Evolutionary conservation across 202 grass and related monocot species (phyloP).

Genomic region (Zoysia matrella): DNA sequence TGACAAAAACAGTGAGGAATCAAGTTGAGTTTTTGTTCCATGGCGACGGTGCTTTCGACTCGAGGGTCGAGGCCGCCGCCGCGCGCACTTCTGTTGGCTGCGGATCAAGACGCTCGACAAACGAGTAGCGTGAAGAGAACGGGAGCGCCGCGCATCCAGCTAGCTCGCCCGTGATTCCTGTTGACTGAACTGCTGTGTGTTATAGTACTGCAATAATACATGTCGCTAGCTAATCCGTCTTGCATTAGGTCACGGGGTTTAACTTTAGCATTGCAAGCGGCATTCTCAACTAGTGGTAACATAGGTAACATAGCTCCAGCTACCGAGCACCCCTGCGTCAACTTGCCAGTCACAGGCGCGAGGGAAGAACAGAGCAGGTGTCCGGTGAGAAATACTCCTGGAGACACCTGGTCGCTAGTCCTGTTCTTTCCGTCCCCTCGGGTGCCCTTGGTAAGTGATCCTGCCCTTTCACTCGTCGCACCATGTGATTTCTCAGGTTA

Average conservation of each 20-base stretch:
- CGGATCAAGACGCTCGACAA: no score
- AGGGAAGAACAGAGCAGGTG: no score
- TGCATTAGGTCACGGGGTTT: background rate
- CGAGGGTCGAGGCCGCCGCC: no score
- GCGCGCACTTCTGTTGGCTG: slow-evolving; percentile 1
- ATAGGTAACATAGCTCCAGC: no score
- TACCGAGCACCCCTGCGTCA: no score
- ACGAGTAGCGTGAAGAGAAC: background rate
- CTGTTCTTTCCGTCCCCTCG: no score
- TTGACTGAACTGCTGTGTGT: background rate
- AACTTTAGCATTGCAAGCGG: background rate
- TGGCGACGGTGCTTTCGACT: background rate
- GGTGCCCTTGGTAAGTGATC: no score
- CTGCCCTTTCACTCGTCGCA: no score
- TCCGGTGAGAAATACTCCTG: no score
- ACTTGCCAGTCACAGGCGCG: no score
- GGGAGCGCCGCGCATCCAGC: background rate
- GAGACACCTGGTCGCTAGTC: no score
- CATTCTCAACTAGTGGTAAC: background rate
- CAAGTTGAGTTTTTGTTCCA: background rate
- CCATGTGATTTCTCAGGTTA: background rate
- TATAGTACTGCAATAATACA: background rate
- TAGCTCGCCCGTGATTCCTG: background rate
- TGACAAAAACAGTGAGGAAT: background rate
- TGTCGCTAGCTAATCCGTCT: background rate